Evolutionary conservation across 805 yeast species (phyloP).

Genomic region (Scheffersomyces lignosus): DNA sequence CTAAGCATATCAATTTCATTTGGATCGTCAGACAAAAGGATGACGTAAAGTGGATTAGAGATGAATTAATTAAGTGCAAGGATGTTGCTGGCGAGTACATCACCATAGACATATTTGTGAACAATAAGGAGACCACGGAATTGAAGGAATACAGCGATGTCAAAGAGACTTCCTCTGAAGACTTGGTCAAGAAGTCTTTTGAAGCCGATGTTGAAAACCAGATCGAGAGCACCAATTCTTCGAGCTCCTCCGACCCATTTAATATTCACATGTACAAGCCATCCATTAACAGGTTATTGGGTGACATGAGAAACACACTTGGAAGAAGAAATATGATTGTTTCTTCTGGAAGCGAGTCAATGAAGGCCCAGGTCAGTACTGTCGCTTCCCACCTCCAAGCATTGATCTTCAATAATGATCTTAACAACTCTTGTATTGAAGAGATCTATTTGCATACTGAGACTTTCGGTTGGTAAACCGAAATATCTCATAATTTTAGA

Average conservation of each 20-base stretch:
- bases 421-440: slow-evolving; percentile 25
- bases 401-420: slow-evolving; percentile 25
- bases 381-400: slow-evolving; percentile 43
- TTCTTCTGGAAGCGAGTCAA: slow-evolving; percentile 45
- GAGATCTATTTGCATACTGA: slow-evolving; percentile 55
- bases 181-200: not conserved
- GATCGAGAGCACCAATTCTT: not conserved
- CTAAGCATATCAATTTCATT: slow-evolving; percentile 34
- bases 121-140: slow-evolving; percentile 2
- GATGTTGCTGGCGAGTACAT: slow-evolving; percentile 26
- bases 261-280: slow-evolving; percentile 23
- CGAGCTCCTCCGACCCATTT: slow-evolving; percentile 1
- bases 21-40: slow-evolving; percentile 43
- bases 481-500: not conserved
- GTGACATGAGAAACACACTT: slow-evolving; percentile 11
- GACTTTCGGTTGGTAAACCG: slow-evolving; percentile 44
- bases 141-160: not conserved
- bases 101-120: slow-evolving; percentile 26
- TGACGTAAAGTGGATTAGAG: slow-evolving; percentile 39
- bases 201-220: slow-evolving; percentile 5
- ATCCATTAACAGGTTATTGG: slow-evolving; percentile 15
- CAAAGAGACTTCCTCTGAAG: not conserved
- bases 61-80: slow-evolving; percentile 32
- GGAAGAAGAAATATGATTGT: slow-evolving; percentile 40
- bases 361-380: slow-evolving; percentile 40